Conservation (phyloP, 345 rosid genomes). For the Moringa oleifera region DNA sequence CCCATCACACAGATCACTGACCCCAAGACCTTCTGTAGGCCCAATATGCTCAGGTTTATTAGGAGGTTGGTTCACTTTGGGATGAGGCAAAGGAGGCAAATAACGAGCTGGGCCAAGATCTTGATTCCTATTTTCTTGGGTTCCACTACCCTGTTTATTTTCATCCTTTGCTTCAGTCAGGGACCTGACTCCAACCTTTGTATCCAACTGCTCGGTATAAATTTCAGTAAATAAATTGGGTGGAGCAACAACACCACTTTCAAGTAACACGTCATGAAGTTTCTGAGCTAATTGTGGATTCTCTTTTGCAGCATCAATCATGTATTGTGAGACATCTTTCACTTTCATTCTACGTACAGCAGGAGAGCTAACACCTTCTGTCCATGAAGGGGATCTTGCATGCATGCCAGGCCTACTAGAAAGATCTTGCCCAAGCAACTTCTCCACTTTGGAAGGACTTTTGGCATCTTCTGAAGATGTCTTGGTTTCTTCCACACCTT, state of each 20-base stretch:
- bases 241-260: slow-evolving; percentile 92
- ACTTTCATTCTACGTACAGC: slow-evolving; percentile 81
- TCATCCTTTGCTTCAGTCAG: slow-evolving; percentile 36
- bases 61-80: slow-evolving; percentile 23
- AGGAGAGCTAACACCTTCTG: slow-evolving; percentile 93
- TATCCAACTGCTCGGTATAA: slow-evolving; percentile 46
- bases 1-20: slow-evolving; percentile 23
- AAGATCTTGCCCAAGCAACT: slow-evolving; percentile 26
- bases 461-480: slow-evolving; percentile 23
- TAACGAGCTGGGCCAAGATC: slow-evolving; percentile 33
- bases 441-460: slow-evolving; percentile 27
- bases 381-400: slow-evolving; percentile 92
- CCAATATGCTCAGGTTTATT: slow-evolving; percentile 33
- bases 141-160: slow-evolving; percentile 26
- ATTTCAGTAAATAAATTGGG: slow-evolving; percentile 71
- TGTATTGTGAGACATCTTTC: slow-evolving; percentile 87
- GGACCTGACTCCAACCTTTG: slow-evolving; percentile 37
- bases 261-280: slow-evolving; percentile 86
- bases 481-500: slow-evolving; percentile 35
- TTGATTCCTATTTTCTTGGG: slow-evolving; percentile 33
- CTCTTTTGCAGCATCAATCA: slow-evolving; percentile 96
- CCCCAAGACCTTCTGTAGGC: slow-evolving; percentile 34
- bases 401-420: slow-evolving; percentile 47
- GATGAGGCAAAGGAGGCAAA: slow-evolving; percentile 70
- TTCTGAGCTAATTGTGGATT: slow-evolving; percentile 89